Evolutionary conservation across 2,329 filamentous ascomycete species (phyloP).

Genomic region (Aphanocladium album): DNA sequence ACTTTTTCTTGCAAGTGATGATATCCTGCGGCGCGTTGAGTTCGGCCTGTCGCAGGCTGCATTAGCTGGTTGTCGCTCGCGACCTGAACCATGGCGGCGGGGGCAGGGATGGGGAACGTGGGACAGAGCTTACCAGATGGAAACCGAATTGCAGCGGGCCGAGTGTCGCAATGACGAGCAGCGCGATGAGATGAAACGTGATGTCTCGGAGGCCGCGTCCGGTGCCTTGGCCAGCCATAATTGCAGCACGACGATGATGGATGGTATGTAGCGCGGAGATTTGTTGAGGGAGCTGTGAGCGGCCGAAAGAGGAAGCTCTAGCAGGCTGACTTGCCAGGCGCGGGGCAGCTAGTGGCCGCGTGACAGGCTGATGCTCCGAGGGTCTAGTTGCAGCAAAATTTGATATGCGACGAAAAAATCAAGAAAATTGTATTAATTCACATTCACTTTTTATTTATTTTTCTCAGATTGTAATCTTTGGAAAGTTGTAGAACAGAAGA

Average conservation of each 20-base stretch:
- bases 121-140: slow-evolving; percentile 63
- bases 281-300: not conserved
- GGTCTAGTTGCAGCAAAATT: too few species aligned
- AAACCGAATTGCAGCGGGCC: slow-evolving; percentile 93
- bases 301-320: not conserved
- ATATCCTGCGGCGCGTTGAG: slow-evolving; percentile 93
- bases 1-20: slow-evolving; percentile 71
- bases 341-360: too few species aligned
- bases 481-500: too few species aligned
- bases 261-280: not conserved
- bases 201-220: slow-evolving; percentile 40
- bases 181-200: slow-evolving; percentile 71
- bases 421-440: too few species aligned
- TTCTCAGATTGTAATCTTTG: too few species aligned
- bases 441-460: too few species aligned
- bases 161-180: slow-evolving; percentile 71
- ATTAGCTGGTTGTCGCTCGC: slow-evolving; percentile 13
- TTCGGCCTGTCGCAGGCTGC: slow-evolving; percentile 56
- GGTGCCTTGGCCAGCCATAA: slow-evolving; percentile 3
- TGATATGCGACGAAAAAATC: too few species aligned
- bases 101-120: not conserved
- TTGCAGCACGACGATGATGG: not conserved
- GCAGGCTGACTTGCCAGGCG: not conserved
- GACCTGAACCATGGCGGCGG: not conserved
- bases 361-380: too few species aligned